Evolutionary conservation across 495 filamentous ascomycete genomes (phyloP), one percentile per base, ranked within the genome.

Genomic region (Lineolata rhizophorae): DNA sequence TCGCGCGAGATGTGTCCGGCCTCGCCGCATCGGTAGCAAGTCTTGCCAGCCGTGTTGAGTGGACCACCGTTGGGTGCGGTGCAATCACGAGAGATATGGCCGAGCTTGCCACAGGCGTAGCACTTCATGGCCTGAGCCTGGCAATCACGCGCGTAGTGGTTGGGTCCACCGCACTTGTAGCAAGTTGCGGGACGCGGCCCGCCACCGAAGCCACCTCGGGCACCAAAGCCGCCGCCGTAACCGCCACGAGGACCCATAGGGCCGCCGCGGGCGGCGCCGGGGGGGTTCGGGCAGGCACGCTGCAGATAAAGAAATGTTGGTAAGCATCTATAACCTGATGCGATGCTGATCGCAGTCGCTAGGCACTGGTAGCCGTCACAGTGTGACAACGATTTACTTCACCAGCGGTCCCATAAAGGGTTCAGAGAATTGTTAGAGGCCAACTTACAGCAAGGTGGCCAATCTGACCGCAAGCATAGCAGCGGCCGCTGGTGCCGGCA

Each of bases 111-210:
- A 53, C 90, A 99, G 40, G 90, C 85, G 54, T 95, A 99, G 67
- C 90, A 99, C 58, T 99, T 99, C 83, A 93, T 93, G 34, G 85
- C 83, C 59, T 95, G 90, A 39, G 87, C 87, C 60, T 99, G 90
- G 64, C 90, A 99, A 53, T 99, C 90, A 38, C 90, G 77, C 31
- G 90, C 87, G 47, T 81, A 99, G 56, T 99, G 90, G 62, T 99
- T 99, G 29, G 87, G 90, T 9, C 87, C 87, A 45, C 90, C 90
- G 53, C 90, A 99, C 65, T 95, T 95, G 67, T 94, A 95, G 70
- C 90, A 99, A 32, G 84, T 95, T 14, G 90, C 78, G 30, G 80
- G 70, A 32, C 83, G 80, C 38, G 76, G 68, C 10, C 60, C 68
- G 32, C 65, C 65, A 39, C 57, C 53, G 48, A 67, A 81, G 22